A percentile compares a stretch with the other conserved stretches of the same genome.
Conservation (phyloP, 352 stramenopile species). For the Globisporangium emineosum region DNA sequence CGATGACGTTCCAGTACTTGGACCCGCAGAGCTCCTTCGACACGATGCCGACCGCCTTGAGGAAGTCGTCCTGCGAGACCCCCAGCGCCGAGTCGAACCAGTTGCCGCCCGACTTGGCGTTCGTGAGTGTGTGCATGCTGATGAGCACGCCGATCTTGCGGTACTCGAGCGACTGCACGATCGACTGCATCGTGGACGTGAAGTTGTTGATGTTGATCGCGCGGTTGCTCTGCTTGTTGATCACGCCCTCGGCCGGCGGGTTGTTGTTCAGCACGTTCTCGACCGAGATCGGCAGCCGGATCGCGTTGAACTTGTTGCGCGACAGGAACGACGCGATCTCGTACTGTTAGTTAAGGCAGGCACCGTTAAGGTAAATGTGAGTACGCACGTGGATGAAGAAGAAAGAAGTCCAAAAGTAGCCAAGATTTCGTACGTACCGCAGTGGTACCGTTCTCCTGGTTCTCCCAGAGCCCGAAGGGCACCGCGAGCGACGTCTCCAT, state of each 20-base stretch:
- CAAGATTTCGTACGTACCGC: conserved; percentile 27
- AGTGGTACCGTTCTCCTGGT: conserved; percentile 67
- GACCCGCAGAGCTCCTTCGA: conserved; percentile 56
- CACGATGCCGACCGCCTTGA: conserved; percentile 51
- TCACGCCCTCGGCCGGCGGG: conserved; percentile 46
- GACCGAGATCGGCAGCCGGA: conserved; percentile 62
- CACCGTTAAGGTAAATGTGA: no score
- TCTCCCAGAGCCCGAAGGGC: conserved; percentile 78
- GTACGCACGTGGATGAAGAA: background rate
- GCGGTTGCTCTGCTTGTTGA: conserved; percentile 70
- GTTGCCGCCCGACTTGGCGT: conserved; percentile 47
- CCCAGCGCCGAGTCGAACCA: conserved; percentile 59
- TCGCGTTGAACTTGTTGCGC: conserved; percentile 84
- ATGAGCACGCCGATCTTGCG: conserved; percentile 74
- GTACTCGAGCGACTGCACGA: conserved; percentile 64
- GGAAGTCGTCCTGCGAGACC: conserved; percentile 55
- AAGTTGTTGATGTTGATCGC: conserved; percentile 70
- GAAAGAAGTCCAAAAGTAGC: background rate
- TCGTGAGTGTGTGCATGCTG: conserved; percentile 68
- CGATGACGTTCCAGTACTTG: conserved; percentile 82
- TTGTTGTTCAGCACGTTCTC: conserved; percentile 73
- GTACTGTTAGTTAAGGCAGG: conserved; percentile 40
- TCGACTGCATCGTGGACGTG: conserved; percentile 67
- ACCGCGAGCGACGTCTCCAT: conserved; percentile 71
- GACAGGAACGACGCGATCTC: conserved; percentile 72